A percentile compares a stretch with the other conserved stretches of the same genome.
Evolutionary conservation across 257 asterid genomes (phyloP).

Genomic region (Schizonepeta tenuifolia): DNA sequence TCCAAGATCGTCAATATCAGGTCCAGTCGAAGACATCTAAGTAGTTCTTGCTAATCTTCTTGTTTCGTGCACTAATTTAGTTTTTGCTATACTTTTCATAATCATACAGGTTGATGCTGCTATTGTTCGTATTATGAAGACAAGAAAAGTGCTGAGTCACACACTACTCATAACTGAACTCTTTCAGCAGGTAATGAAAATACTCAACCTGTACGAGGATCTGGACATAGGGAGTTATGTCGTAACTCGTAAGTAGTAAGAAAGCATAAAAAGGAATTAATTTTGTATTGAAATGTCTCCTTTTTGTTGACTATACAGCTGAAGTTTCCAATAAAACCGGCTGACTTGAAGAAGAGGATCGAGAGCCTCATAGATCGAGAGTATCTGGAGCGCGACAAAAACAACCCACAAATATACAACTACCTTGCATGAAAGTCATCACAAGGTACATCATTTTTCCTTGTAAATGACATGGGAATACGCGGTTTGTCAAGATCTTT

Average conservation of each 20-base stretch:
- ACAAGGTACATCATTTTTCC: constrained; percentile 33
- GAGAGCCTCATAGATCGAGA: constrained; percentile 97
- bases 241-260: not conserved
- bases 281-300: not conserved
- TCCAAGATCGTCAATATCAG: constrained; percentile 98
- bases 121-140: constrained; percentile 97
- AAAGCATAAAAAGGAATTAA: not conserved
- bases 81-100: constrained; percentile 22
- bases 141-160: constrained; percentile 91
- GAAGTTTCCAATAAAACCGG: constrained; percentile 96
- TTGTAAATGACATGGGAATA: constrained; percentile 44
- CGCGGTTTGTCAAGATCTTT: constrained; percentile 23
- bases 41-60: not conserved
- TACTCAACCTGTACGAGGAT: not conserved
- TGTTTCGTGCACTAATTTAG: constrained; percentile 1
- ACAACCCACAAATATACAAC: constrained; percentile 90
- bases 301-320: constrained; percentile 58
- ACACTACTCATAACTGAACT: constrained; percentile 96
- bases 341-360: constrained; percentile 95
- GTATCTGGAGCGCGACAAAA: constrained; percentile 90
- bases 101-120: constrained; percentile 91
- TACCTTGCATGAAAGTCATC: constrained; percentile 68
- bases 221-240: not conserved
- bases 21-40: constrained; percentile 37
- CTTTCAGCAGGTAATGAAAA: constrained; percentile 81